Evolutionary conservation across 225 moss, liverwort and hornwort genomes (phyloP).

Genomic region (Marchantia paleacea): DNA sequence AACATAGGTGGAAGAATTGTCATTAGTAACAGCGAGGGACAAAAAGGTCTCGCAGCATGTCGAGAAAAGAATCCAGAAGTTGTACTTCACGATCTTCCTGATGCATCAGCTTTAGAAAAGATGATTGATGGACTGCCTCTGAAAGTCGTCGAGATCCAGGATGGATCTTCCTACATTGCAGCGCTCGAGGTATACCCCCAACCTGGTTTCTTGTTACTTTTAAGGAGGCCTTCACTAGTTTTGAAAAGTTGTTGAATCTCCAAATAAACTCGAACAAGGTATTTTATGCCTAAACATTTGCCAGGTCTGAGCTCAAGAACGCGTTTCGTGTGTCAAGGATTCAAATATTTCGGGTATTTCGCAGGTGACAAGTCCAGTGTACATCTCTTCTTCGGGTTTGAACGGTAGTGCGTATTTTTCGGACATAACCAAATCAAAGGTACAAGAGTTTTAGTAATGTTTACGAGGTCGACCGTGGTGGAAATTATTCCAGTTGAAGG

Average conservation of each 20-base stretch:
- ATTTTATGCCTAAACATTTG: too few species aligned
- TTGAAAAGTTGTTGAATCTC: too few species aligned
- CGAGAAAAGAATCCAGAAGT: constrained; percentile 52
- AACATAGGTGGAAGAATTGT: constrained; percentile 67
- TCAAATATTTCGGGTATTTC: background rate
- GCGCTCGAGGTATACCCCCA: constrained; percentile 58
- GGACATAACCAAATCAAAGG: background rate
- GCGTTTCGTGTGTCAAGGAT: background rate
- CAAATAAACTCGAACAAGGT: too few species aligned
- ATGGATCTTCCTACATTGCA: constrained; percentile 50
- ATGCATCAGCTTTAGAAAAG: constrained; percentile 47
- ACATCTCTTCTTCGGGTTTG: background rate
- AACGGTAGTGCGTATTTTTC: background rate
- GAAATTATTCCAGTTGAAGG: background rate
- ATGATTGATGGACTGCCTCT: constrained; percentile 52
- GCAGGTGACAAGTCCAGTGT: constrained; percentile 3
- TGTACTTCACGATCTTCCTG: constrained; percentile 59
- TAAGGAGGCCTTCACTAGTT: background rate
- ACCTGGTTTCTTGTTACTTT: background rate
- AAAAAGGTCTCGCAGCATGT: constrained; percentile 34
- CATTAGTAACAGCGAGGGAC: constrained; percentile 54
- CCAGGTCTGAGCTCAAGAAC: too few species aligned
- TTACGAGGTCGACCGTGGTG: background rate
- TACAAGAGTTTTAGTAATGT: background rate
- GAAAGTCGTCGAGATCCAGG: constrained; percentile 50